phyloP scores from a whole-genome alignment of 176 grass and related monocot species.

The Eremochloa ophiuroides region DNA sequence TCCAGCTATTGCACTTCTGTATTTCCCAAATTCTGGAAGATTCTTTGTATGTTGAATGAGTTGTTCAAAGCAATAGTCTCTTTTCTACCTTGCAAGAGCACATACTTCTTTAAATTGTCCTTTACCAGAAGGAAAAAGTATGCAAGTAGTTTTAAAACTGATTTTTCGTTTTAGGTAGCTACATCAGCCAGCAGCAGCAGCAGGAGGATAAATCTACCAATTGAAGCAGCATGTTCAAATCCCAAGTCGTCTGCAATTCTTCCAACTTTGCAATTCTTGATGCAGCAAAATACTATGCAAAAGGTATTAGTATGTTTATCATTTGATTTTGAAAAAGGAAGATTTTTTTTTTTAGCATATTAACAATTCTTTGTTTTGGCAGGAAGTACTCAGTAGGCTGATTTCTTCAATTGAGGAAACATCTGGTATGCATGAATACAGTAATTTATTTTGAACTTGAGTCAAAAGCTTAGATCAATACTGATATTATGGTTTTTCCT shows the following conservation, averaged over 20 bases:
- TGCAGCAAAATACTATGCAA: conserved; percentile 92
- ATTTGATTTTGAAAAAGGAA: not conserved
- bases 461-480: not conserved
- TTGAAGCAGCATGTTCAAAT: conserved; percentile 31
- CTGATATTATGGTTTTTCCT: conserved; percentile 43
- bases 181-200: conserved; percentile 33
- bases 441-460: conserved; percentile 22
- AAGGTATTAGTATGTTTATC: conserved; percentile 46
- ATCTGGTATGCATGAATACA: conserved; percentile 43
- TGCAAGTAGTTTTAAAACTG: conserved; percentile 14
- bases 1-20: not conserved
- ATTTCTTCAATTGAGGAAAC: conserved; percentile 80
- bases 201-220: conserved; percentile 33
- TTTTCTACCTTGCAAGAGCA: not conserved
- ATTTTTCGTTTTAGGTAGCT: conserved; percentile 46
- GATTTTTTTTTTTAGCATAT: conserved; percentile 13
- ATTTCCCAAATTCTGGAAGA: not conserved
- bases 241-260: conserved; percentile 42
- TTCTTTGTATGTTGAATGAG: not conserved
- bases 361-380: conserved; percentile 30
- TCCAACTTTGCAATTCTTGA: conserved; percentile 69
- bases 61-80: not conserved
- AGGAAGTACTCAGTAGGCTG: conserved; percentile 86
- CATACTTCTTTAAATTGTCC: not conserved
- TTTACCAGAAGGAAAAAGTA: not conserved